Evolutionary conservation across 768 basidiomycete species (phyloP), one percentile per base, ranked within the genome.

Genomic region (Russula olivacea): DNA sequence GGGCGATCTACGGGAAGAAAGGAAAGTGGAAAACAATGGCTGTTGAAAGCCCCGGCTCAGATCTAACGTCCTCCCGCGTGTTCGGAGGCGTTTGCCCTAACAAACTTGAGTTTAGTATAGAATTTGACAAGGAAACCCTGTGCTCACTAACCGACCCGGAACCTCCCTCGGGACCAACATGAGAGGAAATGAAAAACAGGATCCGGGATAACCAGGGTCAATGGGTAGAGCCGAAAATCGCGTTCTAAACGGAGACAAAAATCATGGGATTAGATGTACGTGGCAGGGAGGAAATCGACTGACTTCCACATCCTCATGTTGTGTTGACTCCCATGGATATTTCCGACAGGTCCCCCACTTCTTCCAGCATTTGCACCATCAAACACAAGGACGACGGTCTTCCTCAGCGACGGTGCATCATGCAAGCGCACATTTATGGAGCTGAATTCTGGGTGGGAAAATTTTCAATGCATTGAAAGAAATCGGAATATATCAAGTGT

Each of bases 361-460:
- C 48, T 48, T 25, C 47, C 23, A 25, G 21, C 47, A 49, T 17
- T 25, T 25, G 48, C 23, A 8, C 48, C 25, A 48, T 48, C 47
- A 15, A 25, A 49, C 48, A 23, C 88, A 68, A 95, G 79, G 57
- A 96, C 92, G 48, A 21, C 4, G 45, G 43, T 4, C 45, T n/a
- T n/a, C 45, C 10, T 12, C 19, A 10, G n/a, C 11, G 21, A 43
- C 85, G 65, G 80, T 76, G 58, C 84, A 86, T 65, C 86, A 83
- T 51, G 84, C 81, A 71, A 85, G 81, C n/a, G 85, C 85, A 71
- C 83, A 84, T 75, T 91, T 95, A 68, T 93, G 81, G 69, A 87
- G 70, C 69, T 91, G 88, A 70, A 95, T 88, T 28, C 28, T 28
- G 30, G 40, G 43, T 12, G 12, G 21, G 21, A 7, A 36, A 38